These are phyloP conservation scores for Atkinsonella hypoxylon DNA, from an alignment of 2,329 filamentous ascomycete genomes.

Conservation along the genomic window DNA sequence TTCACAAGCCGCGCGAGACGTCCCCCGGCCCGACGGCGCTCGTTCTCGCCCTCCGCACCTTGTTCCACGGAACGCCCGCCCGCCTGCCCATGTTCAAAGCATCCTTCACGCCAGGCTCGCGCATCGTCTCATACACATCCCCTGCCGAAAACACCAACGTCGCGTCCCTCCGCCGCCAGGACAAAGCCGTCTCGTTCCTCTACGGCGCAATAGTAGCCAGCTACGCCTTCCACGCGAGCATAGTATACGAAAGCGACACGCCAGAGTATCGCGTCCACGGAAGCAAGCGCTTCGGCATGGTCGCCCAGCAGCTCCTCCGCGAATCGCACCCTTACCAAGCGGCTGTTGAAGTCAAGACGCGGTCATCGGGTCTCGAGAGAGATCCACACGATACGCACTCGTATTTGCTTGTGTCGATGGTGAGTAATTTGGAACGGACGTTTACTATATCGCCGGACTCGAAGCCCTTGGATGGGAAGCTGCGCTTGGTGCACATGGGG, in stretches of 20 bases:
- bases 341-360: conserved; percentile 22
- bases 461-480: conserved; percentile 54
- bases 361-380: conserved; percentile 7
- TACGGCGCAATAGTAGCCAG: conserved; percentile 77
- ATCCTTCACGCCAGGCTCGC: conserved; percentile 46
- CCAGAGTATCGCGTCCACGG: conserved; percentile 67
- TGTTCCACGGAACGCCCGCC: conserved; percentile 44
- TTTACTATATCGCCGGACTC: conserved; percentile 73
- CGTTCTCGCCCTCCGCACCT: conserved; percentile 40
- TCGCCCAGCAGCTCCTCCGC: conserved; percentile 61
- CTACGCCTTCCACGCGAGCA: conserved; percentile 78
- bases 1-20: conserved; percentile 45
- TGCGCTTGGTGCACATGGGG: conserved; percentile 67
- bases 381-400: conserved; percentile 42
- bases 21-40: conserved; percentile 26
- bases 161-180: conserved; percentile 14
- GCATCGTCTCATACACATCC: conserved; percentile 27
- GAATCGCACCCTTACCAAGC: conserved; percentile 39
- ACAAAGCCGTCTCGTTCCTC: conserved; percentile 28
- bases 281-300: conserved; percentile 69
- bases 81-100: conserved; percentile 52
- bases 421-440: conserved; percentile 68
- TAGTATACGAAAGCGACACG: conserved; percentile 88
- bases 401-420: conserved; percentile 66
- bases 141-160: not conserved